phyloP scores from a whole-genome alignment of 1,139 yeast genomes.

The Wickerhamomyces sp. region DNA sequence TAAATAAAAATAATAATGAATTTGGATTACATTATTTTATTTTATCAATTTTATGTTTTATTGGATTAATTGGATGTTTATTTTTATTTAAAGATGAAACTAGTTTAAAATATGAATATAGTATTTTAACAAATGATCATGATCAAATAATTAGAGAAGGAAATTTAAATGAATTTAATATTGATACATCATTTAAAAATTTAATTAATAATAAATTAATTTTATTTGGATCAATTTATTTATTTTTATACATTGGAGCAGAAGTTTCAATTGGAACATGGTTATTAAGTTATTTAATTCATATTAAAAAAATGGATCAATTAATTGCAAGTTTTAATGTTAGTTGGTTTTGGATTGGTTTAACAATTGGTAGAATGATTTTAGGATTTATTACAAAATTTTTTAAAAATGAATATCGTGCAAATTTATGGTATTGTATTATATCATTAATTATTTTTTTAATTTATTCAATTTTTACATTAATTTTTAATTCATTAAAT shows the following conservation, averaged over 20 bases:
- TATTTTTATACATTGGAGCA: constrained; percentile 62
- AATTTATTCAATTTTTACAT: not conserved
- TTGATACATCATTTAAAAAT: constrained; percentile 24
- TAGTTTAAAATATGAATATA: constrained; percentile 40
- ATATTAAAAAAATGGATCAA: constrained; percentile 43
- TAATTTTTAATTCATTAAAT: constrained; percentile 1
- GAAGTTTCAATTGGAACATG: constrained; percentile 70
- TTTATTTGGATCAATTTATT: constrained; percentile 41
- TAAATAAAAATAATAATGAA: constrained; percentile 27
- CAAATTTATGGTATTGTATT: constrained; percentile 37
- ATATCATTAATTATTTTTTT: constrained; percentile 21
- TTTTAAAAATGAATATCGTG: constrained; percentile 44
- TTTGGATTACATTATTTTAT: constrained; percentile 11
- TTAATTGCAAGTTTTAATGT: constrained; percentile 53
- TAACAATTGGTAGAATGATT: constrained; percentile 55
- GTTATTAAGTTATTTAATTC: constrained; percentile 53
- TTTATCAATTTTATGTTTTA: constrained; percentile 3
- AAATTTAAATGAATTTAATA: too few species aligned
- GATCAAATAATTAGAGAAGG: not conserved
- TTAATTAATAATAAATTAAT: constrained; percentile 41
- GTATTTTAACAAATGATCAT: constrained; percentile 11
- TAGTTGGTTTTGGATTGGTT: constrained; percentile 60
- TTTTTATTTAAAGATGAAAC: constrained; percentile 50
- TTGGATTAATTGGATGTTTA: constrained; percentile 3
- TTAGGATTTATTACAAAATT: constrained; percentile 58